A percentile compares a stretch with the other conserved stretches of the same genome.
Evolutionary conservation across 352 stramenopile species (phyloP).

Genomic region (Phytopythium litorale): DNA sequence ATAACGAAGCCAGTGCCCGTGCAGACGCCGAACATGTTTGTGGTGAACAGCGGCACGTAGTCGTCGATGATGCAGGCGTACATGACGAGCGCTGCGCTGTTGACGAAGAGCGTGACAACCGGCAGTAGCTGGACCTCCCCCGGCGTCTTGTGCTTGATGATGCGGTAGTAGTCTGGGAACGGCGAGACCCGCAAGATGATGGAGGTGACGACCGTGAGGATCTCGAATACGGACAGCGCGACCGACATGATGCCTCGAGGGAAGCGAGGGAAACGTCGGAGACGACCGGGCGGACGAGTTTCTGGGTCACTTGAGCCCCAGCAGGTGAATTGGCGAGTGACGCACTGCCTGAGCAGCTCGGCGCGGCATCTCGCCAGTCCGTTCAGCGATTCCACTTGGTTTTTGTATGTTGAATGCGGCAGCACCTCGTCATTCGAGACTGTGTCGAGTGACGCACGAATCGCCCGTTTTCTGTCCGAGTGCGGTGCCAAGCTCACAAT

Average conservation of each 20-base stretch:
- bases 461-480: too few species aligned
- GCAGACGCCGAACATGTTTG: slow-evolving; percentile 20
- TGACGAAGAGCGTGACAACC: not conserved
- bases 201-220: slow-evolving; percentile 4
- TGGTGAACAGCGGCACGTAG: slow-evolving; percentile 26
- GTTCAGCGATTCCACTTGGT: not conserved
- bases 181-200: slow-evolving; percentile 4
- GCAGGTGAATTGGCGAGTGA: not conserved
- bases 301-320: not conserved
- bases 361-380: not conserved
- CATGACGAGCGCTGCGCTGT: slow-evolving; percentile 4
- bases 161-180: slow-evolving; percentile 4
- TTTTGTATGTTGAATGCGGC: not conserved
- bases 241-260: slow-evolving; percentile 6
- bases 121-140: not conserved
- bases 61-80: slow-evolving; percentile 2
- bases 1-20: slow-evolving; percentile 18
- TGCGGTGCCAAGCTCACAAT: too few species aligned
- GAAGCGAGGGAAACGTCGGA: too few species aligned
- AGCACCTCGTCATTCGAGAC: too few species aligned
- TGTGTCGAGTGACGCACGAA: too few species aligned
- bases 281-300: too few species aligned
- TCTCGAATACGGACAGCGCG: slow-evolving; percentile 18
- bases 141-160: slow-evolving; percentile 3
- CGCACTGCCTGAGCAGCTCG: not conserved